Evolutionary conservation across 1,284 basidiomycete species (phyloP), one percentile per base, ranked within the genome.

Genomic region (Gastroboletus turbinatus): DNA sequence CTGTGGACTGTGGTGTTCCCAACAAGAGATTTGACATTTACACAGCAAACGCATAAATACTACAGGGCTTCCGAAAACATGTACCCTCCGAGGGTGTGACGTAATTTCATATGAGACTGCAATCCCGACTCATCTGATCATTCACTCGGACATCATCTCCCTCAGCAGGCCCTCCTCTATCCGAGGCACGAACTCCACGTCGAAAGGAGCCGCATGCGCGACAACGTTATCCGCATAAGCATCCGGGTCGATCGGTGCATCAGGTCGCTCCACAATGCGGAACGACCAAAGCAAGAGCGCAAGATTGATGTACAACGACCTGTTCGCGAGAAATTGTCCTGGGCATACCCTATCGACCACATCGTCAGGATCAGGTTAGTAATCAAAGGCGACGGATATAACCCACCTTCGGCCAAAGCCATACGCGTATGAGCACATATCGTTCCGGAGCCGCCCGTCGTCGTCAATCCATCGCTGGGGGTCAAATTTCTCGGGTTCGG

Each of bases 381-480:
- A 19, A 36, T 23, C 19, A 29, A 21, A 13, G n/a, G 10, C 2
- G 23, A 50, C 8, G 4, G 40, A 21, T 5, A 56, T 16, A 9
- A 33, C 68, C n/a, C 51, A 80, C 81, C 82, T 73, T 47, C 84
- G 71, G 5, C 85, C 85, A 61, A 84, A 87, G 0, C 85, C 83
- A 58, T 82, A 88, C 16, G 78, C 71, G 58, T 76, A 85, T 17
- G 75, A 73, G 55, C 72, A 77, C 29, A 84, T 62, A 54, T 85
- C 79, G 0, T 79, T 76, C 27, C 75, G 70, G 14, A 87, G 58
- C n/a, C 69, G 68, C 0, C 82, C 83, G 1, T 79, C 69, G 7
- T 71, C 62, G 27, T 75, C 76, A 7, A 87, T 55, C 85, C 84
- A 87, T 27, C 84, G 75, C 53, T 78, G 74, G 1, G 83, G 84